Conservation (phyloP, 2,329 filamentous ascomycete genomes). For the Ceratocystiopsis brevicomis region DNA sequence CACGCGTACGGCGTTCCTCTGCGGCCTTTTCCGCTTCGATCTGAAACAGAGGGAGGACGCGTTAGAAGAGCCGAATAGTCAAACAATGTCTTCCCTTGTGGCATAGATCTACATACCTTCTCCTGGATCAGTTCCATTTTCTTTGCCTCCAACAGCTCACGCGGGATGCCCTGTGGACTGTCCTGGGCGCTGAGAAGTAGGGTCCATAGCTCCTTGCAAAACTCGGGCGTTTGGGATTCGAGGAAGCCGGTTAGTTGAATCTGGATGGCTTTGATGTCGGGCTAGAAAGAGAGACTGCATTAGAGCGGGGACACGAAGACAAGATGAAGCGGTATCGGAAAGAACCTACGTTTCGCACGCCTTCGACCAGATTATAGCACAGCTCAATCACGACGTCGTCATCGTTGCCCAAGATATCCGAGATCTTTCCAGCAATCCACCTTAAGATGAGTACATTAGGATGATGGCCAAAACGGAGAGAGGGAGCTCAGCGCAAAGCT, state of each 20-base stretch:
- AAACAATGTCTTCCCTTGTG: too few species aligned
- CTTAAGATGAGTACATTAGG: conserved; percentile 24
- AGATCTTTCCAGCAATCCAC: conserved; percentile 84
- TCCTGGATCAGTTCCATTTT: conserved; percentile 88
- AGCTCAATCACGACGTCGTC: conserved; percentile 94
- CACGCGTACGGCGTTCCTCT: conserved; percentile 53
- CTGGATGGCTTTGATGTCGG: conserved; percentile 87
- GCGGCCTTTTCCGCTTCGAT: conserved; percentile 67
- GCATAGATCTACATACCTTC: conserved; percentile 40
- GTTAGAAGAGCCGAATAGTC: not conserved
- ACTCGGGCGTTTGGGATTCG: conserved; percentile 71
- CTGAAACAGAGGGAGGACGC: conserved; percentile 21
- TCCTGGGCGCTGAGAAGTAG: conserved; percentile 77
- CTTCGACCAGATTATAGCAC: conserved; percentile 51
- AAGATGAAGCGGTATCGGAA: not conserved
- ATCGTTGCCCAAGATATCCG: conserved; percentile 73
- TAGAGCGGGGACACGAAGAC: not conserved
- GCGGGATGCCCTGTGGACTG: conserved; percentile 78
- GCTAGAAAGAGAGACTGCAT: conserved; percentile 29
- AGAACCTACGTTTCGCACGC: conserved; percentile 49
- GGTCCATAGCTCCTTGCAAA: conserved; percentile 90
- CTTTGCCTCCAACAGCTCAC: conserved; percentile 88
- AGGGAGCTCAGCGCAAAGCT: conserved; percentile 5
- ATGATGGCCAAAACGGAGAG: not conserved
- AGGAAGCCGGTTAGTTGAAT: conserved; percentile 91